Evolutionary conservation across 2,329 filamentous ascomycete species (phyloP).

Genomic region (Esteya vermicola): DNA sequence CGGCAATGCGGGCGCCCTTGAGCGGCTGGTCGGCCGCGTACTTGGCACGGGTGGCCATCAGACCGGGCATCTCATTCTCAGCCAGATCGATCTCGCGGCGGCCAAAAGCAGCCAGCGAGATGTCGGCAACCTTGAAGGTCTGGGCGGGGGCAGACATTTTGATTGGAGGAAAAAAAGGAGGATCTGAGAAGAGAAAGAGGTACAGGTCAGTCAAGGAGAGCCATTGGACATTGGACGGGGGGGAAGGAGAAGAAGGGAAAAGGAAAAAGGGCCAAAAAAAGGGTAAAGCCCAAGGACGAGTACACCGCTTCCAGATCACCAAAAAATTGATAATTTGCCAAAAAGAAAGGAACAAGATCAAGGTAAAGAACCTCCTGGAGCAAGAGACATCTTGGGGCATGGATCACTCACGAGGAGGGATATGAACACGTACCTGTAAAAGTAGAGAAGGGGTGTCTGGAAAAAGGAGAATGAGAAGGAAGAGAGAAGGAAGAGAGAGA

Average conservation of each 20-base stretch:
- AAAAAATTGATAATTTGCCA: no score
- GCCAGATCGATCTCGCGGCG: constrained; percentile 98
- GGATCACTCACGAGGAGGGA: no score
- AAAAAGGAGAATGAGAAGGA: constrained; percentile 9
- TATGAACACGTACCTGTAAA: background rate
- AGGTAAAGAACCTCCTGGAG: no score
- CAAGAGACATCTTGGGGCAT: no score
- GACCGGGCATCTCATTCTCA: constrained; percentile 93
- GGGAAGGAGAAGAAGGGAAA: no score
- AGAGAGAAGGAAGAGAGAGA: constrained; percentile 5
- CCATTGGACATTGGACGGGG: background rate
- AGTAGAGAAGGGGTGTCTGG: constrained; percentile 11
- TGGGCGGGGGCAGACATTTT: constrained; percentile 66
- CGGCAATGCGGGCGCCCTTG: constrained; percentile 87
- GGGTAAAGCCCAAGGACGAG: background rate
- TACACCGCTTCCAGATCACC: background rate
- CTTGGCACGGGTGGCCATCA: constrained; percentile 87
- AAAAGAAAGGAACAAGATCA: constrained; percentile 9
- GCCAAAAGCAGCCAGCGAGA: constrained; percentile 93
- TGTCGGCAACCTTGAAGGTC: constrained; percentile 98
- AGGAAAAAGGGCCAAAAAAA: background rate
- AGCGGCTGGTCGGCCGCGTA: constrained; percentile 90
- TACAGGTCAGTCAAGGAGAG: background rate
- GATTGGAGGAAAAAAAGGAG: no score
- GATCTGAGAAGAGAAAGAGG: background rate